phyloP scores from a whole-genome alignment of 441 rosid genomes.

The Biscutella laevigata region DNA sequence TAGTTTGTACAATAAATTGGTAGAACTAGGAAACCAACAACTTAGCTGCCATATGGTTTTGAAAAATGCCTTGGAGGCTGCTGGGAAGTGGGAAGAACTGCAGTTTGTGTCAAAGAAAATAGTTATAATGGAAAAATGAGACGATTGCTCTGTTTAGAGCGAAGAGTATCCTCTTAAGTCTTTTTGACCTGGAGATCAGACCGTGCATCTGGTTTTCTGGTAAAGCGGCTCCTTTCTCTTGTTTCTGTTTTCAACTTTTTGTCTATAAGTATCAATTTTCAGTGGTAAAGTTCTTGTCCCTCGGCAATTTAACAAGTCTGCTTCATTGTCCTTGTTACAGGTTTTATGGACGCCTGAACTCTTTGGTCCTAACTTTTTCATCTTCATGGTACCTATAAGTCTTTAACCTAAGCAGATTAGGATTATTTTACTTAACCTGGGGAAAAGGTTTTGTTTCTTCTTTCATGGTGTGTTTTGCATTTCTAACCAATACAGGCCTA shows the following conservation, averaged over 20 bases:
- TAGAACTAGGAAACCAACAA: conserved; percentile 44
- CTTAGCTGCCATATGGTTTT: conserved; percentile 47
- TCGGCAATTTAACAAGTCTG: conserved; percentile 4
- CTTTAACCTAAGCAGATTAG: background rate
- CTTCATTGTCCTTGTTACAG: conserved; percentile 8
- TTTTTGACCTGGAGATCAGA: background rate
- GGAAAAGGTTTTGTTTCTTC: conserved; percentile 24
- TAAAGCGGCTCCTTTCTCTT: background rate
- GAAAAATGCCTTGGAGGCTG: conserved; percentile 43
- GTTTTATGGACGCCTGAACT: conserved; percentile 2
- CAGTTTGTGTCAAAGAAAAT: conserved; percentile 58
- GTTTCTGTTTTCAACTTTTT: background rate
- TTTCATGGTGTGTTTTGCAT: conserved; percentile 22
- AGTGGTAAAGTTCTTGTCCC: background rate
- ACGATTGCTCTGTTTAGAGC: conserved; percentile 9
- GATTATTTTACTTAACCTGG: background rate
- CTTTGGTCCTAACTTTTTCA: conserved; percentile 14
- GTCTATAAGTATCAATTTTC: background rate
- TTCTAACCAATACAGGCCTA: conserved; percentile 32
- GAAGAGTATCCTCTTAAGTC: background rate
- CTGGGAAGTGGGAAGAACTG: conserved; percentile 44
- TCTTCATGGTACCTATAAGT: conserved; percentile 13
- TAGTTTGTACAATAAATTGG: conserved; percentile 49
- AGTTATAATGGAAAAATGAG: conserved; percentile 14
- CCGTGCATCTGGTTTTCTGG: conserved; percentile 9